These are phyloP conservation scores for Agrostemma githago DNA, from an alignment of 148 eudicot species.

Conservation along the genomic window DNA sequence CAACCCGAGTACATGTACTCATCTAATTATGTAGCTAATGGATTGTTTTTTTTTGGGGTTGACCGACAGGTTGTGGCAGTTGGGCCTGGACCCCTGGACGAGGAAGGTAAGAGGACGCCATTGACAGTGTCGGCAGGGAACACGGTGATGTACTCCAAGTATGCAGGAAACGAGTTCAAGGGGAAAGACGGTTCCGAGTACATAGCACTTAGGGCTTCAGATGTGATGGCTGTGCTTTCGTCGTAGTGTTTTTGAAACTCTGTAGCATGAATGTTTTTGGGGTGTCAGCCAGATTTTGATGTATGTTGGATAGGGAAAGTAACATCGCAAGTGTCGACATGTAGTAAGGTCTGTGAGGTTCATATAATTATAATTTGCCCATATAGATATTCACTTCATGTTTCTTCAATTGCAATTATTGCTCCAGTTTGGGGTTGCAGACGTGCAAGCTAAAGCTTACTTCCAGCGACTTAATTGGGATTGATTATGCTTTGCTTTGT, in stretches of 20 bases:
- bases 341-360: background rate
- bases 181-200: constrained; percentile 74
- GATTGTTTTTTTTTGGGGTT: too few species aligned
- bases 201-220: constrained; percentile 64
- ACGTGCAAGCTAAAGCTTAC: too few species aligned
- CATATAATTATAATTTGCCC: background rate
- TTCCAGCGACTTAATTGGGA: too few species aligned
- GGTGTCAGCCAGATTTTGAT: constrained; percentile 11
- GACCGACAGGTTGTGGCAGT: constrained; percentile 62
- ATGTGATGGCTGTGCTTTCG: constrained; percentile 66
- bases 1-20: too few species aligned
- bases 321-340: background rate
- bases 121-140: constrained; percentile 57
- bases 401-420: too few species aligned
- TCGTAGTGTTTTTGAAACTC: background rate
- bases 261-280: background rate
- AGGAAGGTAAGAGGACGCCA: constrained; percentile 67
- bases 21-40: too few species aligned
- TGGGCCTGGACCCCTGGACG: constrained; percentile 76
- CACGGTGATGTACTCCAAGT: constrained; percentile 80
- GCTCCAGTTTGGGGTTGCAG: too few species aligned
- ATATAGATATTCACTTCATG: too few species aligned
- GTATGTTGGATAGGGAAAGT: constrained; percentile 4
- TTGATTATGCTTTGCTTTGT: too few species aligned
- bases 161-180: constrained; percentile 86